Base-by-base conservation (phyloP, 345 rosid genomes). In the Brassica juncea region DNA sequence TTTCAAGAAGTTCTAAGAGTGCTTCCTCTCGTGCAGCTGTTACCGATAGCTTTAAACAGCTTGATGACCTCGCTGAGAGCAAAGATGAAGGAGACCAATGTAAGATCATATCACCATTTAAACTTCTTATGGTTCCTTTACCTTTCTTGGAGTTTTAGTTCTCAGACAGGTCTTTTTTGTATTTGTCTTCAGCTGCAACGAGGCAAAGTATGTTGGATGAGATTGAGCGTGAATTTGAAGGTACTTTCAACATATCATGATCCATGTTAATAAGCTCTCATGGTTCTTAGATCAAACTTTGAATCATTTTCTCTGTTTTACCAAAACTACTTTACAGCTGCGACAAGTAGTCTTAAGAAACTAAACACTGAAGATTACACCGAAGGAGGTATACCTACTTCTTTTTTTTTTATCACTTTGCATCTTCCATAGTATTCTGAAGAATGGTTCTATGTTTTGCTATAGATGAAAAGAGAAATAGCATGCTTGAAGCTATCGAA, bases 201-300 rank as follows among this genome's bases (percentile, higher is more conserved):
- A 76, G 80, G 32, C 68, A 81, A 66, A 81, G 77, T 59, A 71
- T 81, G 83, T 66, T 81, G 49, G 83, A 81, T 57, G 80, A 81
- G 58, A 76, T 81, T 55, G 83, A 81, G 31, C 83, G 80, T 64
- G 83, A 81, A 59, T 81, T 75, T 15, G 83, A 76, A 81, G 83
- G 83, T 81, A 58, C 4, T 49, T 44, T 49, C 1, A 6, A 59
- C 32, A 47, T 8, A 27, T 27, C 21, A 4, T 0, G 30, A n/a
- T 67, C 7, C 0, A 4, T 30, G 6, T 23, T 44, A 12, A 31
- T 68, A n/a, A 39, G 32, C 59, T 64, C 11, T 5, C 57, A 12
- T 44, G 27, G 66, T 70, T 68, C 27, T 3, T 0, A 0, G 47
- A 69, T 25, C 23, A 42, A 64, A 64, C 39, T 19, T 75, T 75